Conservation (phyloP, 2,329 filamentous ascomycete genomes). For the Pseudogymnoascus sp. region DNA sequence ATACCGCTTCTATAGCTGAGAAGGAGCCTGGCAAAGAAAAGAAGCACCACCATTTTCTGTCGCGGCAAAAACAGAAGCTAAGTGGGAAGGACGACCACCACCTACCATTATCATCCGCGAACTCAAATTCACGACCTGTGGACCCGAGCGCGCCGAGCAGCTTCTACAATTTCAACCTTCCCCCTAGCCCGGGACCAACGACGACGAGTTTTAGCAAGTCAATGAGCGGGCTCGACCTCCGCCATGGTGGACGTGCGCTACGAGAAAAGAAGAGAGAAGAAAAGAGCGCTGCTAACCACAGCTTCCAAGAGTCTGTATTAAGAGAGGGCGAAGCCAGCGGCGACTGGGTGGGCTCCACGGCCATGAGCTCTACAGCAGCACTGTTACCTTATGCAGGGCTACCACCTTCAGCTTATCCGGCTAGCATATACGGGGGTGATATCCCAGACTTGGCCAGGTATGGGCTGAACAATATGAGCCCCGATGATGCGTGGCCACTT, state of each 20-base stretch:
- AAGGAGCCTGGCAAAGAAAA: constrained; percentile 56
- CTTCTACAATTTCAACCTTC: constrained; percentile 70
- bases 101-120: constrained; percentile 65
- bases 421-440: constrained; percentile 41
- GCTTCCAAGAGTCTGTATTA: constrained; percentile 20
- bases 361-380: constrained; percentile 39
- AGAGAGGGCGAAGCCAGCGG: constrained; percentile 28
- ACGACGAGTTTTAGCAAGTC: constrained; percentile 67
- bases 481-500: constrained; percentile 77
- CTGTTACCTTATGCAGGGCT: constrained; percentile 27
- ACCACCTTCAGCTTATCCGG: constrained; percentile 16
- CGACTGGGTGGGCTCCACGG: constrained; percentile 47
- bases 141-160: constrained; percentile 69
- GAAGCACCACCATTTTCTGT: constrained; percentile 73
- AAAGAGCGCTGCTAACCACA: constrained; percentile 36
- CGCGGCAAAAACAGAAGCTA: constrained; percentile 70
- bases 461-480: constrained; percentile 61
- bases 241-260: constrained; percentile 67
- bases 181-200: constrained; percentile 60
- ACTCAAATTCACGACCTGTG: constrained; percentile 67
- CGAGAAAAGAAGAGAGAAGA: constrained; percentile 77
- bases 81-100: constrained; percentile 65
- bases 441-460: constrained; percentile 50
- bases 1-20: constrained; percentile 35
- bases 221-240: constrained; percentile 70